Evolutionary conservation across 345 rosid genomes (phyloP), one percentile per base, ranked within the genome.

Genomic region (Lepidium sativum): DNA sequence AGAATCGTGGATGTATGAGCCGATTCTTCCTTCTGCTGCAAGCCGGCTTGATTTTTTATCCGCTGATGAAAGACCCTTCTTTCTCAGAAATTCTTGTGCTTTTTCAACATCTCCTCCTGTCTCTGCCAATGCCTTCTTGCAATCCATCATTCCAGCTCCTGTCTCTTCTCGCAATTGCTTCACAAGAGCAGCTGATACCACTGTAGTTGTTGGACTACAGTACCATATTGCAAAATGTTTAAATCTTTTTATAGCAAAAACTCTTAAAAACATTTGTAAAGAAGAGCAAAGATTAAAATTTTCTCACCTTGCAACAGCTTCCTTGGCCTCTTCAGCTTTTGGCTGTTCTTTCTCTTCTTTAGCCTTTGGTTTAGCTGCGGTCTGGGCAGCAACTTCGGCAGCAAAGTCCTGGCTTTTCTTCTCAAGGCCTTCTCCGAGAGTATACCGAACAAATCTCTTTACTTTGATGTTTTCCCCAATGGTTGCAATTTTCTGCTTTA

Each of bases 111-210:
- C 83, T 12, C 97, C 97, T 65, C 80, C 96, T 18, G 90, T 86
- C 80, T 89, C 97, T 1, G 99, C 75, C 32, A 92, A 76, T 45
- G 97, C 96, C 71, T 87, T 92, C 84, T 89, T 92, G 85, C 99
- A 89, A 75, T 92, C 96, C 99, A 89, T 89, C 97, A 89, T 92
- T 31, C 97, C 99, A 0, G 97, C 99, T 74, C 99, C 97, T 3
- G 92, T 87, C 79, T 94, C 97, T 60, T 89, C 99, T 29, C 97
- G 83, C 51, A 94, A 79, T 75, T 92, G 92, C 75, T 94, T 94
- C 56, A 94, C 95, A 23, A 94, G 87, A 57, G 84, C 85, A 32
- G 96, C 95, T 18, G 97, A 84, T 61, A 94, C 74, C 35, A 84
- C 68, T 53, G 63, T 70, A 4, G 77, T 50, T 9, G 85, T 69